Conservation (phyloP, 2,329 filamentous ascomycete genomes). For the Tolypocladium nubicola region DNA sequence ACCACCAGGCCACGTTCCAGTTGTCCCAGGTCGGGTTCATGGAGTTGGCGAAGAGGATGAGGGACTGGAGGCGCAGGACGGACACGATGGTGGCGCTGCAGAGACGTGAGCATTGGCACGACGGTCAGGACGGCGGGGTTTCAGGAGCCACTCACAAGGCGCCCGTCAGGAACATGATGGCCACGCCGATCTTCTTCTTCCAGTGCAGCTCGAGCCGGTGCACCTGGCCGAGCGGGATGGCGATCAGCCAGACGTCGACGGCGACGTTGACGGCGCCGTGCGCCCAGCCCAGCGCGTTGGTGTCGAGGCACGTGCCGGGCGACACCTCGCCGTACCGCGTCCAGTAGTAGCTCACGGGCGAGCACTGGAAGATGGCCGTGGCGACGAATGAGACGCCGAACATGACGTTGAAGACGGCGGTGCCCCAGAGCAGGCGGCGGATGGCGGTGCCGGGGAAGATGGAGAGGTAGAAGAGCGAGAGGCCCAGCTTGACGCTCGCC, state of each 20-base stretch:
- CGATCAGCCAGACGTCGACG: constrained; percentile 1
- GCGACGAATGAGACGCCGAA: neutral
- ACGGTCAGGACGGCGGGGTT: too few species aligned
- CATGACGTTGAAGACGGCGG: neutral
- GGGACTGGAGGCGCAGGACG: neutral
- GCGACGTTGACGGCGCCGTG: constrained; percentile 1
- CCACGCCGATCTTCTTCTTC: constrained; percentile 3
- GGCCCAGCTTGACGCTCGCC: neutral
- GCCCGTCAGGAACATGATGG: constrained; percentile 3
- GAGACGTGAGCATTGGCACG: neutral
- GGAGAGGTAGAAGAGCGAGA: neutral
- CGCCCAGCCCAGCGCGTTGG: neutral
- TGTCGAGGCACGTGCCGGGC: neutral
- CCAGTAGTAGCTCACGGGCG: neutral
- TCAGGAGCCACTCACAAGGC: neutral
- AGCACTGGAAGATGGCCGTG: neutral
- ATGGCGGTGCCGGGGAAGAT: neutral
- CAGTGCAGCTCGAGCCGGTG: neutral
- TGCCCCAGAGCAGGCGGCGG: neutral
- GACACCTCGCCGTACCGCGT: neutral
- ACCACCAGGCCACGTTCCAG: neutral
- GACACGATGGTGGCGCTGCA: neutral
- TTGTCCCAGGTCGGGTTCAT: neutral
- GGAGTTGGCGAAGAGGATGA: neutral
- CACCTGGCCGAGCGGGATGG: constrained; percentile 2